These are phyloP conservation scores for Phytophthora litchii DNA, from an alignment of 352 stramenopile genomes.

Conservation along the genomic window DNA sequence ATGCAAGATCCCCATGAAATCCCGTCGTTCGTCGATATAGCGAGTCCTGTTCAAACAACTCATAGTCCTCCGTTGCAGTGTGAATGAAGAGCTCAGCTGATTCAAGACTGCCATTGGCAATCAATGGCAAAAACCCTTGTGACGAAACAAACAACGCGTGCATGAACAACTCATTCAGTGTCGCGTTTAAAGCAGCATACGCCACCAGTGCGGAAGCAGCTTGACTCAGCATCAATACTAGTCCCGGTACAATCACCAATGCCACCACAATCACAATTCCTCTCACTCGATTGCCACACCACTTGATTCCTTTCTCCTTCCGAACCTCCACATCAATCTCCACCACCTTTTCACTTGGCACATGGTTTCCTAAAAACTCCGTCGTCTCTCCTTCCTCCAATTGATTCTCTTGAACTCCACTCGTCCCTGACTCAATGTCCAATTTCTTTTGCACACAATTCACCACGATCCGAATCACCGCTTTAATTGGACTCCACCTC, in stretches of 20 bases:
- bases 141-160: slow-evolving; percentile 21
- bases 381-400: slow-evolving; percentile 18
- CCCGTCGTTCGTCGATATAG: slow-evolving; percentile 26
- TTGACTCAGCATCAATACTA: slow-evolving; percentile 20
- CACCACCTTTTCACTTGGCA: background rate
- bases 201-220: slow-evolving; percentile 20
- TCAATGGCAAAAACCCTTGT: slow-evolving; percentile 24
- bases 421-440: background rate
- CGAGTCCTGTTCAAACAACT: slow-evolving; percentile 22
- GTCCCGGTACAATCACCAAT: slow-evolving; percentile 16
- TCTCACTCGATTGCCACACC: background rate
- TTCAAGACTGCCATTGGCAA: slow-evolving; percentile 18
- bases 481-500: slow-evolving; percentile 14
- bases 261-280: background rate
- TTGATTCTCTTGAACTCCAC: background rate
- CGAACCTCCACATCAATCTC: slow-evolving; percentile 3
- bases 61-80: slow-evolving; percentile 26
- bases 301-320: background rate
- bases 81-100: slow-evolving; percentile 20
- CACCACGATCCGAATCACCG: background rate
- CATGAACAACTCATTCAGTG: slow-evolving; percentile 37
- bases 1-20: slow-evolving; percentile 21
- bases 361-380: slow-evolving; percentile 4
- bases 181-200: slow-evolving; percentile 31
- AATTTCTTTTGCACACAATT: background rate